Base-by-base conservation (phyloP, 768 basidiomycete genomes). In the Pisolithus tinctorius region DNA sequence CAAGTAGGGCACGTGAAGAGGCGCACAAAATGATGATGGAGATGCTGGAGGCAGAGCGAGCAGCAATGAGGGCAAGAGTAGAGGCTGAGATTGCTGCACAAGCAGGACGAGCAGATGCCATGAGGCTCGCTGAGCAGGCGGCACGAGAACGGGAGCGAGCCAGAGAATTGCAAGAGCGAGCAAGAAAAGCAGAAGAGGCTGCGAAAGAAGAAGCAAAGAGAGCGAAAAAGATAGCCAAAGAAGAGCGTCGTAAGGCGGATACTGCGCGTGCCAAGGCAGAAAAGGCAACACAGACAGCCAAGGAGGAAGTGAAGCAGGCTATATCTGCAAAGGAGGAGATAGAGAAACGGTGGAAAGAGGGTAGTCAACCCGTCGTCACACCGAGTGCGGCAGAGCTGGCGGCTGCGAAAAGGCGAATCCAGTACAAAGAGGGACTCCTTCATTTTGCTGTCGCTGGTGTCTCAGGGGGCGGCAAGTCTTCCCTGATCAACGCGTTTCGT, bases 401-500 rank as follows among this genome's bases (percentile, higher is more conserved):
- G 1, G 54, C 51, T 0, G 48, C 60, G 14, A 63, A 64, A 30
- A 20, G 17, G 23, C 51, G 48, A 3, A 14, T 59, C 26, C 54
- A 62, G 41, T 63, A 64, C 44, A 49, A 30, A 14, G 62, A 69
- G 4, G 63, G 61, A 8, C 39, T 54, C 25, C 61, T 64, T 41
- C 68, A 71, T 45, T 58, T 70, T 27, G 69, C 67, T 11, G 42
- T 71, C 23, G 66, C 66, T 4, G 69, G 70, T 2, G 20, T 62
- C 13, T 58, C 66, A 5, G 70, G 69, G 6, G 64, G 64, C 34
- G 69, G 68, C 14, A 70, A 70, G 53, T 71, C 69, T 7, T 68
- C 69, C 13, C 57, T 69, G 17, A 63, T 70, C 39, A 71, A 71
- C n/a, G 63, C 69, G 2, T 61, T 71, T 25, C 66, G 69, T 3